Base-by-base conservation (phyloP, 768 basidiomycete species). In the Mrakia blollopis region DNA sequence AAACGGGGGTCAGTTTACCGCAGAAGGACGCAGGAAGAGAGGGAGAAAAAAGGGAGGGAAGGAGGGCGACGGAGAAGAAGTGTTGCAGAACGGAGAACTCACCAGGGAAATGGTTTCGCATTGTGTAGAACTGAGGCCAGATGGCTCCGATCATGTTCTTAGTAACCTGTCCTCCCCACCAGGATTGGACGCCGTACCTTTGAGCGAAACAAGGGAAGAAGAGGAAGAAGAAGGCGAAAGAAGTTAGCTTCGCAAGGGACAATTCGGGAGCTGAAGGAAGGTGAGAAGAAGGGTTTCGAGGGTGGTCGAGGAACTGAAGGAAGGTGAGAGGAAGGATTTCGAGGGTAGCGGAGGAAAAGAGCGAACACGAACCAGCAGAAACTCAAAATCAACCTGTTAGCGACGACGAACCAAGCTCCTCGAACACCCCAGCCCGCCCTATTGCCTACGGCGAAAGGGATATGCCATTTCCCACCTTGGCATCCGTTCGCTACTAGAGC, bases 381-480 rank as follows among this genome's bases (percentile, higher is more conserved):
- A 37, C 70, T 68, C 23, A 80, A 79, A 28, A 82, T 72, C 4
- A 80, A 69, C 14, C 81, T 79, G 54, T 81, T 81, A 28, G 78
- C 47, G 11, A 81, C 77, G 30, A 81, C 80, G 16, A 74, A 78
- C 73, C 77, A 74, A 21, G 73, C 67, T 1, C 77, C 77, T 69
- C 77, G 65, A 0, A 78, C 32, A 25, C 77, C 77, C 77, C 77
- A 78, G 13, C 47, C 39, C 18, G 77, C 72, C 14, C 81, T 73
- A 60, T 82, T 82, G 75, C 80, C 81, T 57, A 82, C 79, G n/a
- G 81, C 80, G 73, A 82, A 82, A 0, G 81, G 80, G 57, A 82
- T 80, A 73, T 81, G 81, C 79, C 80, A 82, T 41, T 78, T 75
- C 9, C 80, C 81, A 30, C 81, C 77, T 32, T 74, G 73, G 25